Base-by-base conservation (phyloP, 2,329 filamentous ascomycete genomes). In the Colletotrichum ledebouriae region DNA sequence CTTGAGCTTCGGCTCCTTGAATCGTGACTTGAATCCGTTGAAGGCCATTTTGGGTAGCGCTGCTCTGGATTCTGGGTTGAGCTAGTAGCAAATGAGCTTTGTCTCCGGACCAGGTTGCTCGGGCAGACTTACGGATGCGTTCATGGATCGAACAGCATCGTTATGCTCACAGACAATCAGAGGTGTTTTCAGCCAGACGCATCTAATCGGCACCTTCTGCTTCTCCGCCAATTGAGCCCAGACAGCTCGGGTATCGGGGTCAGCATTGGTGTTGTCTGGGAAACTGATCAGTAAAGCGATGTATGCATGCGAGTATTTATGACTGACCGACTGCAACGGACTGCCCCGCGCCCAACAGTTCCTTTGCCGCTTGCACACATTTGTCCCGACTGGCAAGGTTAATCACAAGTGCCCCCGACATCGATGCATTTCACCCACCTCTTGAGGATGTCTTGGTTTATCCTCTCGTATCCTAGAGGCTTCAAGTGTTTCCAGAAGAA, bases 241-340 rank as follows among this genome's bases (percentile, higher is more conserved):
- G 69, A 92, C 81, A n/a, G 86, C 85, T 71, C 96, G 87, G 25
- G 91, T 93, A 59, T 93, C 91, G 11, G 84, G 78, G 79, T 97
- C 92, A 34, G 94, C 89, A 77, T 99, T 99, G n/a, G 96, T 98
- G 78, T 97, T 98, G 79, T 99, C 96, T 96, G 29, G 57, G 11
- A 3, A 3, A 9, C 5, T 12, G 47, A 29, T 70, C 39, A 67
- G 47, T 33, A 58, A 25, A 17, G n/a, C 20, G 4, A 1, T 15
- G 3, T 9, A 3, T 13, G 33, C 17, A 13, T 2, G 10, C 29
- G 3, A 15, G 5, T 1, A 29, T n/a, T 15, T 37, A 2, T 5
- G 11, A 83, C 89, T 73, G 85, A 96, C 93, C 94, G 67, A 98
- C 86, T 29, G 86, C 93, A 4, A 97, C 89, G 2, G 92, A 92